Percentiles rank a stretch among this genome's conserved stretches.
Conservation (phyloP, 345 rosid genomes). For the Psidium friedrichsthalianum region DNA sequence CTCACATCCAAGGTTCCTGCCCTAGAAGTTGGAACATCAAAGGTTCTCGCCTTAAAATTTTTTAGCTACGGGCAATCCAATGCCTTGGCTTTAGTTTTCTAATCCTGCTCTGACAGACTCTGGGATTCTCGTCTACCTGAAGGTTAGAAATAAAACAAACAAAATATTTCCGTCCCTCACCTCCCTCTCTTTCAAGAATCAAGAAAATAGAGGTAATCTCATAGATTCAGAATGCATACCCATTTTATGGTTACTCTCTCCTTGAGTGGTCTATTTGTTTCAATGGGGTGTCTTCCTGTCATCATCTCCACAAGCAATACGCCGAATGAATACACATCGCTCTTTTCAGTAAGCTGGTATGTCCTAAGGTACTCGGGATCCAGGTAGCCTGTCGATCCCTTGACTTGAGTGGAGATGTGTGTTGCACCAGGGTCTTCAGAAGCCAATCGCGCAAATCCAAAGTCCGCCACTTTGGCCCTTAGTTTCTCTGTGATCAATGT, state of each 20-base stretch:
- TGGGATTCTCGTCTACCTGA: background rate
- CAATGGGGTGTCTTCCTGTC: conserved; percentile 71
- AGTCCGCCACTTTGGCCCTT: conserved; percentile 88
- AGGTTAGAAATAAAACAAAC: background rate
- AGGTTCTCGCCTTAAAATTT: background rate
- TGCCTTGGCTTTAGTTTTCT: background rate
- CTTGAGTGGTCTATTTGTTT: conserved; percentile 28
- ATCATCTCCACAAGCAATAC: conserved; percentile 68
- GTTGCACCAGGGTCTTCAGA: conserved; percentile 43
- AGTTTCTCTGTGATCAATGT: conserved; percentile 67
- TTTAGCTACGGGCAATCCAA: background rate
- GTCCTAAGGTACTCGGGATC: conserved; percentile 83
- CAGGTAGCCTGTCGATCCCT: conserved; percentile 72
- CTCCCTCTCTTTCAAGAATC: background rate
- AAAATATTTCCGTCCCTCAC: background rate
- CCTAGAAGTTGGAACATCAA: background rate
- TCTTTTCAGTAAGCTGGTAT: conserved; percentile 67
- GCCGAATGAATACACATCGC: conserved; percentile 84
- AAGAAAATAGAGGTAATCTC: background rate
- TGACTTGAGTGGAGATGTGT: conserved; percentile 75
- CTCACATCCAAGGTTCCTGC: background rate
- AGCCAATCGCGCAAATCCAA: conserved; percentile 71
- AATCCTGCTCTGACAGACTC: background rate
- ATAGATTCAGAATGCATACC: conserved; percentile 27
- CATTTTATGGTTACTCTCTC: conserved; percentile 58